Evolutionary conservation across 202 grass and related monocot species (phyloP).

Genomic region (Brachypodium distachyon): DNA sequence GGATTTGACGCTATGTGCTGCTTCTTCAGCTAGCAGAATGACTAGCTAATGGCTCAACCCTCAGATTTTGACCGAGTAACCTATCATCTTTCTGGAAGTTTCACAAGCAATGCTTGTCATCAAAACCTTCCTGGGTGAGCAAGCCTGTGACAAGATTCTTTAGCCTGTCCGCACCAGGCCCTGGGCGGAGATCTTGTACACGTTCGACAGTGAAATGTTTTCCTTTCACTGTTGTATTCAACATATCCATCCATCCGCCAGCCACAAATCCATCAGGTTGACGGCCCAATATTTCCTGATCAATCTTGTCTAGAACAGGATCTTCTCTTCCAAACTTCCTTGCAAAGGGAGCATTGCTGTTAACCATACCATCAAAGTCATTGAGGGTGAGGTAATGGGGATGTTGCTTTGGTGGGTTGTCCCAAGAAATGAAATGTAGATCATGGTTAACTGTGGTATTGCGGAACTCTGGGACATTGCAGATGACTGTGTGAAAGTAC

Average conservation of each 20-base stretch:
- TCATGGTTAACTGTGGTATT: constrained; percentile 97
- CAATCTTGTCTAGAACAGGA: constrained; percentile 85
- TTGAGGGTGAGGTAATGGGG: constrained; percentile 72
- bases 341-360: constrained; percentile 87
- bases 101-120: constrained; percentile 90
- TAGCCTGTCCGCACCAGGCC: constrained; percentile 55
- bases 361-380: constrained; percentile 59
- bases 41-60: constrained; percentile 25
- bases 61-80: constrained; percentile 16
- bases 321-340: constrained; percentile 85
- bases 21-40: constrained; percentile 29
- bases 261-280: constrained; percentile 45
- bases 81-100: constrained; percentile 18
- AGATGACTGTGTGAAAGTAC: constrained; percentile 98
- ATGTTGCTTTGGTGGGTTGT: constrained; percentile 98
- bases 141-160: constrained; percentile 68
- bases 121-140: constrained; percentile 72
- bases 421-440: constrained; percentile 98
- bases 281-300: constrained; percentile 63
- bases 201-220: constrained; percentile 34
- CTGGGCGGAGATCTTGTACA: constrained; percentile 58
- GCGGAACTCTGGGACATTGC: constrained; percentile 76
- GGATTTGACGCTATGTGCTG: constrained; percentile 12
- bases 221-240: constrained; percentile 45
- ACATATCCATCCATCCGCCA: constrained; percentile 61